Evolutionary conservation across 257 asterid species (phyloP), one percentile per base, ranked within the genome.

Genomic region (Rhazya stricta): DNA sequence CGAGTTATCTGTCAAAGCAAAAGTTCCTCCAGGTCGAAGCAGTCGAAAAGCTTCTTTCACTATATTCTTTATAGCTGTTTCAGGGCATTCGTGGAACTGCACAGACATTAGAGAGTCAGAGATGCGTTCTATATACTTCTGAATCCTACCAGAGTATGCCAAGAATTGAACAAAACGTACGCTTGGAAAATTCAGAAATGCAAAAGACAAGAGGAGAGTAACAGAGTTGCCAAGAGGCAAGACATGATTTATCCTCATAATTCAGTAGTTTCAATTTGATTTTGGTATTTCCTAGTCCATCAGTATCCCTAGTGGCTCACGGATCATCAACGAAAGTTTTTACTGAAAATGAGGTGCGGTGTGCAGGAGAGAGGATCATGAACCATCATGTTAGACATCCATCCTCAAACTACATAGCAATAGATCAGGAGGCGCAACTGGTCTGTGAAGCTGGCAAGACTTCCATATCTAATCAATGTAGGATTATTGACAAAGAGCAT

Each of bases 11-110:
- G 97, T 91, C 56, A 89, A 76, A 74, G 98, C 91, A 60, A 94
- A 76, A 71, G 97, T 94, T 85, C 97, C 98, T 69, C 98, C 97
- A 69, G 95, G 93, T 53, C 96, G 88, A 81, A 94, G 94, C 79
- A 94, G 83, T 72, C 90, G 88, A 70, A 88, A 88, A 65, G 93
- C 87, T 86, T 94, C 98, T 76, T 80, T 85, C 77, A 81, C 90
- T 78, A 91, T 77, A 80, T 91, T 91, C 77, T 63, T 85, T 78
- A 94, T 90, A 58, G 97, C 98, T 88, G 89, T 88, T 86, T 82
- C 90, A 36, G 98, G 98, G 85, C 97, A 94, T 79, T 94, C 98
- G 30, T 94, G 98, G 70, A 91, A 89, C 97, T 94, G 91, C 76
- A 85, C 30, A 25, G 32, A 67, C 8, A 12, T 39, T 66, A 13